Evolutionary conservation across 768 basidiomycete species (phyloP).

Genomic region (Brasilioporus rufonigricans): DNA sequence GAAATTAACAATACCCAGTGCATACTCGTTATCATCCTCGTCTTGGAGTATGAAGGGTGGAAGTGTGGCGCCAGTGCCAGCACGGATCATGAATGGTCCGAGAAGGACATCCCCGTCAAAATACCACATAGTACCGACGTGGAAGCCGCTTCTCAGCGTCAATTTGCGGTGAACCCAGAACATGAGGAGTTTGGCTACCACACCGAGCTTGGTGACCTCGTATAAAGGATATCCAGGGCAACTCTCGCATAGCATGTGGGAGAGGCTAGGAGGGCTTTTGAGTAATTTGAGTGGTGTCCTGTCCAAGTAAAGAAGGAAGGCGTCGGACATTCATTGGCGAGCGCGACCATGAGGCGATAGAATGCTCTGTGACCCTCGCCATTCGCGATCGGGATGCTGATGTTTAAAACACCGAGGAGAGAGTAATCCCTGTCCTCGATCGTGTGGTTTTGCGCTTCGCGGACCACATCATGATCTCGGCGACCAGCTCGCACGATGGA

Average conservation of each 20-base stretch:
- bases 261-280: conserved; percentile 8
- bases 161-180: conserved; percentile 5
- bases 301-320: conserved; percentile 15
- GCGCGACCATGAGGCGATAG: conserved; percentile 11
- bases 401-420: conserved; percentile 10
- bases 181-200: conserved; percentile 10
- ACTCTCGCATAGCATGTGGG: conserved; percentile 7
- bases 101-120: conserved; percentile 2
- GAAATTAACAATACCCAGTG: conserved; percentile 8
- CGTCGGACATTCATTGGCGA: conserved; percentile 5
- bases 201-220: conserved; percentile 15
- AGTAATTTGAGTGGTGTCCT: conserved; percentile 5
- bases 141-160: neutral
- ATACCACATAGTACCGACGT: conserved; percentile 4
- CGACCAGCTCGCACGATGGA: conserved; percentile 6
- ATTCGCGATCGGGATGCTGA: conserved; percentile 12
- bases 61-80: conserved; percentile 6
- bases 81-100: neutral
- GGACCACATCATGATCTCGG: conserved; percentile 12
- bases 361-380: conserved; percentile 9
- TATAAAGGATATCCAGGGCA: conserved; percentile 4
- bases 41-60: neutral
- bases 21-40: conserved; percentile 2
- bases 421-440: conserved; percentile 7
- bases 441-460: conserved; percentile 9